These are phyloP conservation scores for Solanum medicagineum DNA, from an alignment of 257 asterid species.

Conservation along the genomic window DNA sequence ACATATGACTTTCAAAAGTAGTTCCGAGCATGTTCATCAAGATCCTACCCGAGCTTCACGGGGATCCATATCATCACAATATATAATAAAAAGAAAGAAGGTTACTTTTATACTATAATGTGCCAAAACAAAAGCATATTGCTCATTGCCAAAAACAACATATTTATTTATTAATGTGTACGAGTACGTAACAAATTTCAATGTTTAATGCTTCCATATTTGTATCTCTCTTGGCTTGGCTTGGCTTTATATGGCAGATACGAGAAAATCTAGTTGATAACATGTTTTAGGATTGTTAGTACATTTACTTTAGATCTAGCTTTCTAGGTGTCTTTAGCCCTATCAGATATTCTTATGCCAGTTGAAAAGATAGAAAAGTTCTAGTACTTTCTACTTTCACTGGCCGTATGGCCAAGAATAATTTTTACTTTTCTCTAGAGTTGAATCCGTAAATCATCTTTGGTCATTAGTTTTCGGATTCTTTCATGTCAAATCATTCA, in stretches of 20 bases:
- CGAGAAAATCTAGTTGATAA: neutral
- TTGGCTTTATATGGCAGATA: neutral
- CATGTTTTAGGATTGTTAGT: neutral
- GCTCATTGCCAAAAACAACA: neutral
- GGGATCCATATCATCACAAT: neutral
- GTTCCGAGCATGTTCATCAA: neutral
- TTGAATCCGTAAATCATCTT: too few relatives aligned
- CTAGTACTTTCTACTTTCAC: neutral
- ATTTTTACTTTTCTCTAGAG: too few relatives aligned
- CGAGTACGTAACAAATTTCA: neutral
- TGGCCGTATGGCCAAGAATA: too few relatives aligned
- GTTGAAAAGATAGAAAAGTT: neutral
- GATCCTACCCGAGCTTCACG: neutral
- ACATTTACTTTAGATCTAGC: neutral
- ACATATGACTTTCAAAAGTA: neutral
- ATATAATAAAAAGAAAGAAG: neutral
- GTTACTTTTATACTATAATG: neutral
- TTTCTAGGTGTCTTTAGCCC: neutral
- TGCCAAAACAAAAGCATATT: neutral
- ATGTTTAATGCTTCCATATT: neutral
- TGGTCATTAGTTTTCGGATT: too few relatives aligned
- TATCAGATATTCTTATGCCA: neutral
- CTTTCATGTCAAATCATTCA: too few relatives aligned
- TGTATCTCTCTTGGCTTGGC: neutral
- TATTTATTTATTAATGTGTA: neutral